phyloP scores from a whole-genome alignment of 148 eudicot species.

The Persicaria tinctoria region DNA sequence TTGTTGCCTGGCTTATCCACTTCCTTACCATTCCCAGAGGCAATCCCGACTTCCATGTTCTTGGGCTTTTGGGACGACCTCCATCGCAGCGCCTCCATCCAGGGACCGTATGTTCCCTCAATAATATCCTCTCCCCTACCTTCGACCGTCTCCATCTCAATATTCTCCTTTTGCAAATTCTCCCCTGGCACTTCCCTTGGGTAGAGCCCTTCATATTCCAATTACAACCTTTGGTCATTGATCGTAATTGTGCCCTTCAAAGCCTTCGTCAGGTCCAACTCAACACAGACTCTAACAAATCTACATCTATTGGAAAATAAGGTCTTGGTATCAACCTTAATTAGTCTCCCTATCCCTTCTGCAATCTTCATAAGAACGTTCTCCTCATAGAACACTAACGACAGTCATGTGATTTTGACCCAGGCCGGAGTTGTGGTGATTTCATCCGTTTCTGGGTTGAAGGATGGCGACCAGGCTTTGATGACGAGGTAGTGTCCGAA shows the following conservation, averaged over 20 bases:
- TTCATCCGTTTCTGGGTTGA: neutral
- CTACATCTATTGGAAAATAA: neutral
- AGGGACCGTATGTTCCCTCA: too few species aligned
- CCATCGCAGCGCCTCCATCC: too few species aligned
- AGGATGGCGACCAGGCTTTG: neutral
- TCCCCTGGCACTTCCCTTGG: too few species aligned
- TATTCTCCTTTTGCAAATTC: too few species aligned
- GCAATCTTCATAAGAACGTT: neutral
- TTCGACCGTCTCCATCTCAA: too few species aligned
- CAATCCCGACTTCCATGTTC: too few species aligned
- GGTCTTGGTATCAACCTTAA: neutral
- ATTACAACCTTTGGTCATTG: neutral
- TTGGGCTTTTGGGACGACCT: too few species aligned
- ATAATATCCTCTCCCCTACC: too few species aligned
- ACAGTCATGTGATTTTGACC: neutral
- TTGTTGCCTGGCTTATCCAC: too few species aligned
- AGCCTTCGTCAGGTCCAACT: neutral
- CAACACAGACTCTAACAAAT: neutral
- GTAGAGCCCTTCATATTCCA: neutral
- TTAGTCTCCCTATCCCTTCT: neutral
- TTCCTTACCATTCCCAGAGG: too few species aligned
- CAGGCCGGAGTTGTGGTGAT: neutral
- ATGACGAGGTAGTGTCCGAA: neutral
- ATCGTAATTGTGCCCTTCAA: neutral
- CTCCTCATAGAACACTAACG: neutral